Evolutionary conservation across 345 rosid species (phyloP).

Genomic region (Microthlaspi erraticum): DNA sequence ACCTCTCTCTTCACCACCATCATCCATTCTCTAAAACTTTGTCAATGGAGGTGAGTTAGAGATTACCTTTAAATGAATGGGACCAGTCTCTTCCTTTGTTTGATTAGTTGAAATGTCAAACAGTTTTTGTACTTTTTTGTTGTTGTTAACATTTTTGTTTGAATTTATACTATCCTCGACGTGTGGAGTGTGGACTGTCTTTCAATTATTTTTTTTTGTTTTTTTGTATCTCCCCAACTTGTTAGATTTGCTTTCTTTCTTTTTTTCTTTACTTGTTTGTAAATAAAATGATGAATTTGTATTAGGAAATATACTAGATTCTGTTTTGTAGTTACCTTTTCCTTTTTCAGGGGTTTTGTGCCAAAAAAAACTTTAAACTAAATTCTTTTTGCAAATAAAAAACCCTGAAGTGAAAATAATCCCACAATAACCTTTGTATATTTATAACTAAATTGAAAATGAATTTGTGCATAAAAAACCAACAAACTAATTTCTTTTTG

Average conservation of each 20-base stretch:
- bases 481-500: too few species aligned
- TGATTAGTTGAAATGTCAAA: conserved; percentile 10
- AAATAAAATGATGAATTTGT: not conserved
- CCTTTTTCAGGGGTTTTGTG: too few species aligned
- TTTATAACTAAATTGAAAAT: too few species aligned
- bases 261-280: not conserved
- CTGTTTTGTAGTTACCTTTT: too few species aligned
- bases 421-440: too few species aligned
- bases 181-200: too few species aligned
- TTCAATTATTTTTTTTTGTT: too few species aligned
- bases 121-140: conserved; percentile 18
- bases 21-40: conserved; percentile 21
- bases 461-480: too few species aligned
- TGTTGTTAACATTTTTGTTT: not conserved
- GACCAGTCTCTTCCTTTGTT: conserved; percentile 5
- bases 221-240: not conserved
- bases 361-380: too few species aligned
- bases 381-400: too few species aligned
- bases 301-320: too few species aligned
- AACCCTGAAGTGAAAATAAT: too few species aligned
- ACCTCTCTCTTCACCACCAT: conserved; percentile 42
- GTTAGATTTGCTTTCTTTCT: not conserved
- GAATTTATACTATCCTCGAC: not conserved
- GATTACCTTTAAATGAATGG: not conserved
- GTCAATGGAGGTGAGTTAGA: conserved; percentile 10